Evolutionary conservation across 2,329 filamentous ascomycete species (phyloP).

Genomic region (Dactylonectria estremocensis): DNA sequence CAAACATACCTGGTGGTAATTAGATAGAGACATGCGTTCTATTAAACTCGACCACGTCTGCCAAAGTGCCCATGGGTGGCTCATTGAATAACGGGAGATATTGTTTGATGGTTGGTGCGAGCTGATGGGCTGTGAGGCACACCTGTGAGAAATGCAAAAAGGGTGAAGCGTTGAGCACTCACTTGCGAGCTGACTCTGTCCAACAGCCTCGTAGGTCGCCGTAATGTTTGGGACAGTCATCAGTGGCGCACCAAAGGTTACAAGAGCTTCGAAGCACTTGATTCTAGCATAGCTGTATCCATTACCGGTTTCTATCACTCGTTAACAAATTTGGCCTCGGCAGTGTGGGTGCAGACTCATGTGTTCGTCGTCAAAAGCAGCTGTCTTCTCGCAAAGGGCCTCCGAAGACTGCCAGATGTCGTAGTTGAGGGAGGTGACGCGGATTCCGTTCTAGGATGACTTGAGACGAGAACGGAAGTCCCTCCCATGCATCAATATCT

Average conservation of each 20-base stretch:
- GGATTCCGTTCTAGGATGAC: constrained; percentile 15
- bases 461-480: constrained; percentile 6
- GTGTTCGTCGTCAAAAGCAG: constrained; percentile 13
- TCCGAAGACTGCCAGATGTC: constrained; percentile 16
- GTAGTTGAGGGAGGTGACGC: constrained; percentile 18
- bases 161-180: not conserved
- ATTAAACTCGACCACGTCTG: constrained; percentile 26
- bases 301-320: too few relatives aligned
- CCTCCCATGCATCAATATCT: constrained; percentile 1
- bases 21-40: constrained; percentile 21
- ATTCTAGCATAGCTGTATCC: too few relatives aligned
- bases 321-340: too few relatives aligned
- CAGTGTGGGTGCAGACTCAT: not conserved
- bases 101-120: constrained; percentile 2
- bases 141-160: not conserved
- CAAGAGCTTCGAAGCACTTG: too few relatives aligned
- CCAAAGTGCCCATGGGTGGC: constrained; percentile 11
- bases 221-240: constrained; percentile 7
- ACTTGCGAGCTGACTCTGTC: not conserved
- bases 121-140: not conserved
- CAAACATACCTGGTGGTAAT: constrained; percentile 19
- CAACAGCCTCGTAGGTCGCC: constrained; percentile 9
- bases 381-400: constrained; percentile 6
- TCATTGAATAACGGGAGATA: constrained; percentile 24
- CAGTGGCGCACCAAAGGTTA: constrained; percentile 3